A percentile compares a stretch with the other conserved stretches of the same genome.
phyloP scores from a whole-genome alignment of 2,329 filamentous ascomycete genomes.

The Colletotrichum zoysiae region DNA sequence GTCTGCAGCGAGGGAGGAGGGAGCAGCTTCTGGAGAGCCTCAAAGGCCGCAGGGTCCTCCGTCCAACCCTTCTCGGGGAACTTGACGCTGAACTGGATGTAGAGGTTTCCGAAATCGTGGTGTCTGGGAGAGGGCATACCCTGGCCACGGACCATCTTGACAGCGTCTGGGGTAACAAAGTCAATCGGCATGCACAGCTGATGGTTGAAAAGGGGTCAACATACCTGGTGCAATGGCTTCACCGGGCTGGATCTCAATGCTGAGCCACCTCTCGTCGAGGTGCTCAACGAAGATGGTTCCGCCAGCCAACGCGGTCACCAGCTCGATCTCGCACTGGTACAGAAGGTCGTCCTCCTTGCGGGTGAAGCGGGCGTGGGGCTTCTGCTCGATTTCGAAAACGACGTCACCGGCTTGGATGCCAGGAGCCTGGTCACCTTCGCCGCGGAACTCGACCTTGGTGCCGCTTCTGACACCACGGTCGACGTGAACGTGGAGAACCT shows the following conservation, averaged over 20 bases:
- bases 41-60: slow-evolving; percentile 76
- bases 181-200: neutral
- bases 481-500: slow-evolving; percentile 98
- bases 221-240: slow-evolving; percentile 94
- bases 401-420: slow-evolving; percentile 95
- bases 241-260: slow-evolving; percentile 90
- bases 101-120: slow-evolving; percentile 95
- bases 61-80: slow-evolving; percentile 87
- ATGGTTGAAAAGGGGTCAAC: slow-evolving; percentile 50
- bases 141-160: slow-evolving; percentile 96
- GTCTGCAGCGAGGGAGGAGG: slow-evolving; percentile 75
- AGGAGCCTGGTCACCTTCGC: slow-evolving; percentile 95
- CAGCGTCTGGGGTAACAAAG: slow-evolving; percentile 69
- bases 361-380: slow-evolving; percentile 95
- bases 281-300: slow-evolving; percentile 95
- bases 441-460: slow-evolving; percentile 96
- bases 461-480: slow-evolving; percentile 94
- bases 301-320: slow-evolving; percentile 93
- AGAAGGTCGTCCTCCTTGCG: slow-evolving; percentile 96
- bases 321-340: slow-evolving; percentile 94
- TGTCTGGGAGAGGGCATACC: slow-evolving; percentile 97
- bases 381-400: slow-evolving; percentile 98
- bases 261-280: slow-evolving; percentile 96
- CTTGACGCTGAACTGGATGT: slow-evolving; percentile 97
- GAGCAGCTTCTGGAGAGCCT: slow-evolving; percentile 86